Evolutionary conservation across 2,329 filamentous ascomycete species (phyloP).

Genomic region (Talaromyces verruculosus): DNA sequence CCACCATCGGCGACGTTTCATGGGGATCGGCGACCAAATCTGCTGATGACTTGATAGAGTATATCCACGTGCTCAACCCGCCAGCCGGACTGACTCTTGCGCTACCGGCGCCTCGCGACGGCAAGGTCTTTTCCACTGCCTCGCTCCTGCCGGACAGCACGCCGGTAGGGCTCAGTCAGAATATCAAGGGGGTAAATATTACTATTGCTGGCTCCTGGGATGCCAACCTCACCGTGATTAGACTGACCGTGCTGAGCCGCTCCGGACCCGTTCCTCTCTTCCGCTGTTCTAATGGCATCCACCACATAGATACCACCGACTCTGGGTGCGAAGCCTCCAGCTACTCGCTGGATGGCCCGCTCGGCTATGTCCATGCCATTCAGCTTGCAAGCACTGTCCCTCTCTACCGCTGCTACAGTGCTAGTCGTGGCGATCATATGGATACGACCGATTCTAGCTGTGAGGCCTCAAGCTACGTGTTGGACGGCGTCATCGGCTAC

Average conservation of each 20-base stretch:
- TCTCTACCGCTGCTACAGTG: slow-evolving; percentile 15
- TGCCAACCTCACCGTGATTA: slow-evolving; percentile 13
- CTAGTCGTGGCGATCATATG: background rate
- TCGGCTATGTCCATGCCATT: too few species aligned
- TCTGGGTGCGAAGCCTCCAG: too few species aligned
- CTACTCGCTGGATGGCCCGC: too few species aligned
- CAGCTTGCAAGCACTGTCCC: background rate
- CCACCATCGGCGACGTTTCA: background rate
- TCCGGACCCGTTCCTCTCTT: slow-evolving; percentile 10
- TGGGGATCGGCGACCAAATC: slow-evolving; percentile 14
- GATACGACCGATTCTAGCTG: slow-evolving; percentile 10
- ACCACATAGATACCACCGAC: too few species aligned
- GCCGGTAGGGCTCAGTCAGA: slow-evolving; percentile 7
- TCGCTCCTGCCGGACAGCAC: slow-evolving; percentile 4
- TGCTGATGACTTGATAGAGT: background rate
- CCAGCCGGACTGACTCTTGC: slow-evolving; percentile 4
- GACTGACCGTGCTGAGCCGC: slow-evolving; percentile 8
- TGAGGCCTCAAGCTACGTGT: slow-evolving; percentile 1
- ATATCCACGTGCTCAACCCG: slow-evolving; percentile 15
- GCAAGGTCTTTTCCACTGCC: slow-evolving; percentile 3
- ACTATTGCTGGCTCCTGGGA: slow-evolving; percentile 9
- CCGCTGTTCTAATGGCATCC: background rate
- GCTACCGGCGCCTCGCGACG: slow-evolving; percentile 10
- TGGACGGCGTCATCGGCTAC: slow-evolving; percentile 7
- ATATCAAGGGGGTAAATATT: slow-evolving; percentile 7